phyloP scores from a whole-genome alignment of 345 rosid species.

The Sonneratia alba region DNA sequence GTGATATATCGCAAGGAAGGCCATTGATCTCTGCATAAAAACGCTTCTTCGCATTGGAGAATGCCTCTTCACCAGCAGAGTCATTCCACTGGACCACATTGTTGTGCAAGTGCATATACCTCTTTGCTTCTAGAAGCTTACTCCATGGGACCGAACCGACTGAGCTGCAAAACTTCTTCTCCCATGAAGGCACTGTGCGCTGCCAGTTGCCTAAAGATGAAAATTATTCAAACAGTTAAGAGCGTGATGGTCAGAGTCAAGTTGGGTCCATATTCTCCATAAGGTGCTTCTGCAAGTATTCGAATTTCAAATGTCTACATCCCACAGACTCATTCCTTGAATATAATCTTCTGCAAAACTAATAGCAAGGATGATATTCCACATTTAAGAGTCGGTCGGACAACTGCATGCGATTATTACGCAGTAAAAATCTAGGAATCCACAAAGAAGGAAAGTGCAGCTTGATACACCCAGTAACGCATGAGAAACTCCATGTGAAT shows the following conservation, averaged over 20 bases:
- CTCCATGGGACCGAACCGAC: constrained; percentile 14
- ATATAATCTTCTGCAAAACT: background rate
- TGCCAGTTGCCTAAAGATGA: constrained; percentile 8
- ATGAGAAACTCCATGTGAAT: too few species aligned
- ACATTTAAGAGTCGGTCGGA: background rate
- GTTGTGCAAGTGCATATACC: constrained; percentile 3
- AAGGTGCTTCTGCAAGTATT: too few species aligned
- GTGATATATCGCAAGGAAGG: constrained; percentile 21
- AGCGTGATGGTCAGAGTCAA: too few species aligned
- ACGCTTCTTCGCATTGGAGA: constrained; percentile 33
- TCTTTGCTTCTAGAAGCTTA: constrained; percentile 10
- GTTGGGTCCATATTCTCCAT: too few species aligned
- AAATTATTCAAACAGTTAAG: background rate
- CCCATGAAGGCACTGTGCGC: constrained; percentile 13
- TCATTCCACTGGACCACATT: constrained; percentile 33
- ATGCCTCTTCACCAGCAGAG: constrained; percentile 40
- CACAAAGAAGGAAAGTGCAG: too few species aligned
- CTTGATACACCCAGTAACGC: too few species aligned
- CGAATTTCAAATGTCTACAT: too few species aligned
- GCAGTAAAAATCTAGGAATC: background rate
- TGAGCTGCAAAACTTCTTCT: constrained; percentile 10
- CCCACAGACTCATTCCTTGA: too few species aligned
- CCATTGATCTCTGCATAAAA: constrained; percentile 35
- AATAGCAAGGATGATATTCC: background rate
- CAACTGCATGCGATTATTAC: background rate